Percentiles rank a stretch among this genome's conserved stretches.
phyloP scores from a whole-genome alignment of 345 rosid species.

The Citrus inodora region DNA sequence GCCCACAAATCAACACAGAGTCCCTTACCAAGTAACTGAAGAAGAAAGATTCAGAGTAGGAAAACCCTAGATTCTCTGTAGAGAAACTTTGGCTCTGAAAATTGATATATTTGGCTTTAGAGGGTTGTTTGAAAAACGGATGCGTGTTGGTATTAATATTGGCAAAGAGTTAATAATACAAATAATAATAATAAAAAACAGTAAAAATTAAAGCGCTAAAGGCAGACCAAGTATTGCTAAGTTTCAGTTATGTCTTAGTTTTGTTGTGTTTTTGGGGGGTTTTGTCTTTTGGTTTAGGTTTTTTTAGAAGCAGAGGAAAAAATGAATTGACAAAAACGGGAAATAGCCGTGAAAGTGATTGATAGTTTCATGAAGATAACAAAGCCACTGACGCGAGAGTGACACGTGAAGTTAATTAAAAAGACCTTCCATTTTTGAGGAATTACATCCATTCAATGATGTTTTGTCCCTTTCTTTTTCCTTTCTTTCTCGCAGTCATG shows the following conservation, averaged over 20 bases:
- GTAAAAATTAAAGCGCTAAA: background rate
- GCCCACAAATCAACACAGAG: slow-evolving; percentile 13
- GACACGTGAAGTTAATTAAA: background rate
- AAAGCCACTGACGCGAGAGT: background rate
- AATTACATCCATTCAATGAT: background rate
- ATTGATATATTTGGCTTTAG: background rate
- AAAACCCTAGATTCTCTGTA: slow-evolving; percentile 35
- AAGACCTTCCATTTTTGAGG: background rate
- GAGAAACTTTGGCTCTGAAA: background rate
- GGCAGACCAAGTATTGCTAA: background rate
- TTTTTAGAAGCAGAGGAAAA: background rate
- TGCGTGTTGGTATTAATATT: background rate
- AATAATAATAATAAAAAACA: too few relatives aligned
- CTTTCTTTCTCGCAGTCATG: too few relatives aligned
- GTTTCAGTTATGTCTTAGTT: background rate
- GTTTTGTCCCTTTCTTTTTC: background rate
- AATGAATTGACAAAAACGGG: background rate
- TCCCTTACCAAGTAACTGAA: slow-evolving; percentile 27
- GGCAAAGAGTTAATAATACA: background rate
- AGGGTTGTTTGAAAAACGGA: background rate
- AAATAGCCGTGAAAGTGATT: background rate
- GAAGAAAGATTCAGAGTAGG: slow-evolving; percentile 31
- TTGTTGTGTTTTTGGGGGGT: background rate
- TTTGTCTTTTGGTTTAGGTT: background rate
- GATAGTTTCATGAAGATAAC: background rate